Evolutionary conservation across 495 filamentous ascomycete species (phyloP).

Genomic region (Astrothelium subdiscretum): DNA sequence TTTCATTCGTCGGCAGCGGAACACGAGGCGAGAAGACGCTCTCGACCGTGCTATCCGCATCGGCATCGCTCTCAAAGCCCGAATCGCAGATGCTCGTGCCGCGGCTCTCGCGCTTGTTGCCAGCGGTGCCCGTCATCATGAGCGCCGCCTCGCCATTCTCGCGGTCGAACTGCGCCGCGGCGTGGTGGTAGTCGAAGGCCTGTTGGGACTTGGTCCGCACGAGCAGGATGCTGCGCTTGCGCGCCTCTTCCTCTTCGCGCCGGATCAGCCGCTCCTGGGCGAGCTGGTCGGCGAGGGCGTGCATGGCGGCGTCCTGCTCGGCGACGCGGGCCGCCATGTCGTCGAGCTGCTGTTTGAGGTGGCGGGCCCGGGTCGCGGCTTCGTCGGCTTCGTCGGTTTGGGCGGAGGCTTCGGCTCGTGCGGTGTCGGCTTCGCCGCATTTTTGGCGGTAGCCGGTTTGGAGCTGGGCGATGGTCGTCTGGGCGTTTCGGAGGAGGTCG

Average conservation of each 20-base stretch:
- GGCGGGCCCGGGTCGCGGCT: slow-evolving; percentile 50
- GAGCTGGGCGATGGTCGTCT: slow-evolving; percentile 49
- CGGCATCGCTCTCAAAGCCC: slow-evolving; percentile 27
- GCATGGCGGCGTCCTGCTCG: slow-evolving; percentile 55
- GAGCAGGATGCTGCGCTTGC: slow-evolving; percentile 6
- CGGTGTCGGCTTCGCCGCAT: slow-evolving; percentile 45
- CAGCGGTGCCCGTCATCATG: no score
- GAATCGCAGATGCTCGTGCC: slow-evolving; percentile 15
- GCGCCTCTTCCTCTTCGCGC: slow-evolving; percentile 40
- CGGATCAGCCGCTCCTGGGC: slow-evolving; percentile 46
- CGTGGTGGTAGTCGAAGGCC: no score
- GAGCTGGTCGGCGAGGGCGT: slow-evolving; percentile 51
- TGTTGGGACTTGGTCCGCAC: slow-evolving; percentile 3
- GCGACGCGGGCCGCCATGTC: slow-evolving; percentile 57
- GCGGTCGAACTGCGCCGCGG: no score
- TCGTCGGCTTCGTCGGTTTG: slow-evolving; percentile 64
- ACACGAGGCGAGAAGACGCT: slow-evolving; percentile 22
- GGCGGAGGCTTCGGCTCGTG: slow-evolving; percentile 50
- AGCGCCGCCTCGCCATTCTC: no score
- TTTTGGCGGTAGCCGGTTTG: slow-evolving; percentile 62
- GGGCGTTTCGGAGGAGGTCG: slow-evolving; percentile 56
- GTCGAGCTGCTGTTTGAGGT: slow-evolving; percentile 65
- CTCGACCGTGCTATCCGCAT: slow-evolving; percentile 12
- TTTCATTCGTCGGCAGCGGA: slow-evolving; percentile 4
- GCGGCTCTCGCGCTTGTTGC: slow-evolving; percentile 10